Percentiles rank a stretch among this genome's conserved stretches.
phyloP scores from a whole-genome alignment of 441 rosid genomes.

The Bruguiera hainesii region DNA sequence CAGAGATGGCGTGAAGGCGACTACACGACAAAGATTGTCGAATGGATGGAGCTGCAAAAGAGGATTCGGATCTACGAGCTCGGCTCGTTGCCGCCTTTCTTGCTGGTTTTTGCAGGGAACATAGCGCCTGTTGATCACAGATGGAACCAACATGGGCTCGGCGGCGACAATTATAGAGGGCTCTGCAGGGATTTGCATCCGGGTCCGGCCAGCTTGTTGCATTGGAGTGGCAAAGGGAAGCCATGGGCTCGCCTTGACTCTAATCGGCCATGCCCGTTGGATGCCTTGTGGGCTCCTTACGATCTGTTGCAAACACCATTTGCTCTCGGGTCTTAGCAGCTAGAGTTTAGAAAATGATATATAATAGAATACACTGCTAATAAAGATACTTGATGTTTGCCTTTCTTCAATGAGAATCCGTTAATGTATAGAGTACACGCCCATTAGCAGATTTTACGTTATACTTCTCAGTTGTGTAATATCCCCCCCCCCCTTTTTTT shows the following conservation, averaged over 20 bases:
- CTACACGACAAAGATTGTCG: slow-evolving; percentile 73
- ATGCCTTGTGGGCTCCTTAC: slow-evolving; percentile 88
- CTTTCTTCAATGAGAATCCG: too few relatives aligned
- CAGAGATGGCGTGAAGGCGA: slow-evolving; percentile 70
- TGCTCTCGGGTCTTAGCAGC: slow-evolving; percentile 36
- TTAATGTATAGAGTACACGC: neutral
- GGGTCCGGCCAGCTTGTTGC: slow-evolving; percentile 84
- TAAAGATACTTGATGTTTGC: too few relatives aligned
- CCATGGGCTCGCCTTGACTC: slow-evolving; percentile 86
- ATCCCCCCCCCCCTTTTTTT: too few relatives aligned
- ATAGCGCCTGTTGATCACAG: slow-evolving; percentile 72
- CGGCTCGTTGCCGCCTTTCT: slow-evolving; percentile 90
- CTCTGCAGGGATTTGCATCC: slow-evolving; percentile 80
- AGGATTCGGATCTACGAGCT: slow-evolving; percentile 76
- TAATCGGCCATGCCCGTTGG: slow-evolving; percentile 77
- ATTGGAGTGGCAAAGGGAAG: slow-evolving; percentile 99
- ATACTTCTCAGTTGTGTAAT: neutral
- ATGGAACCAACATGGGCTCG: slow-evolving; percentile 96
- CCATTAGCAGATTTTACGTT: neutral
- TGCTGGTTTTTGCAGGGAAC: slow-evolving; percentile 74
- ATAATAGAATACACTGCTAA: too few relatives aligned
- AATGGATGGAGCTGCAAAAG: slow-evolving; percentile 93
- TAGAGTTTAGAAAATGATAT: too few relatives aligned
- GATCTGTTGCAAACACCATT: slow-evolving; percentile 66
- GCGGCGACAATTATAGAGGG: slow-evolving; percentile 80